Conservation (phyloP, 441 rosid genomes). For the Rhodomyrtus psidioides region DNA sequence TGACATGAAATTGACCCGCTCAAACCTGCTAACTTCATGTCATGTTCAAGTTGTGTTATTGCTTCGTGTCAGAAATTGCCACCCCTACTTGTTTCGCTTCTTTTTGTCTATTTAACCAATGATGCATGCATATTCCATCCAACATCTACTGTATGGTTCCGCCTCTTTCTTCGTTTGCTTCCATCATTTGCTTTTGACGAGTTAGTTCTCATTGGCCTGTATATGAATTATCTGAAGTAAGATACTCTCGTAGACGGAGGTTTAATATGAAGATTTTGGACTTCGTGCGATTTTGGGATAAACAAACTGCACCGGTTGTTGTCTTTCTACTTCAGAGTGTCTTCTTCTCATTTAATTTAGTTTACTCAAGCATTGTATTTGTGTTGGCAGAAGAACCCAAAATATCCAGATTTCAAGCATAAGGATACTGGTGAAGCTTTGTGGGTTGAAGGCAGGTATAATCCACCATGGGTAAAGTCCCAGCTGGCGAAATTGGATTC, state of each 20-base stretch:
- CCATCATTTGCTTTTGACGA: neutral
- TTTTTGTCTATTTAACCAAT: neutral
- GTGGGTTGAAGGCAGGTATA: slow-evolving; percentile 58
- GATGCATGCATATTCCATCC: neutral
- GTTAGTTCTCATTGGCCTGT: neutral
- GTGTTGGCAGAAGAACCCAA: slow-evolving; percentile 44
- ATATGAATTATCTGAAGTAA: neutral
- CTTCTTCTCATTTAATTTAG: neutral
- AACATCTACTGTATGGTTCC: neutral
- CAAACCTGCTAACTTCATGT: neutral
- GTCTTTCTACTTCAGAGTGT: neutral
- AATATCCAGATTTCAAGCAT: slow-evolving; percentile 67
- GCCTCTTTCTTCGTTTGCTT: neutral
- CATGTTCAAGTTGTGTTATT: neutral
- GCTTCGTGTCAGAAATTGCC: neutral
- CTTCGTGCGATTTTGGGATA: neutral
- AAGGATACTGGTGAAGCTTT: slow-evolving; percentile 71
- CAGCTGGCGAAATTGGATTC: slow-evolving; percentile 45
- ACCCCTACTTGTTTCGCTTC: neutral
- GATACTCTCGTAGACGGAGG: neutral
- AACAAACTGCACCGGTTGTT: neutral
- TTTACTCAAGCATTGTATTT: neutral
- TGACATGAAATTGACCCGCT: neutral
- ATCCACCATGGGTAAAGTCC: slow-evolving; percentile 58
- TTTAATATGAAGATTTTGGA: neutral